Base-by-base conservation (phyloP, 345 rosid genomes). In the Hypericum androsaemum region DNA sequence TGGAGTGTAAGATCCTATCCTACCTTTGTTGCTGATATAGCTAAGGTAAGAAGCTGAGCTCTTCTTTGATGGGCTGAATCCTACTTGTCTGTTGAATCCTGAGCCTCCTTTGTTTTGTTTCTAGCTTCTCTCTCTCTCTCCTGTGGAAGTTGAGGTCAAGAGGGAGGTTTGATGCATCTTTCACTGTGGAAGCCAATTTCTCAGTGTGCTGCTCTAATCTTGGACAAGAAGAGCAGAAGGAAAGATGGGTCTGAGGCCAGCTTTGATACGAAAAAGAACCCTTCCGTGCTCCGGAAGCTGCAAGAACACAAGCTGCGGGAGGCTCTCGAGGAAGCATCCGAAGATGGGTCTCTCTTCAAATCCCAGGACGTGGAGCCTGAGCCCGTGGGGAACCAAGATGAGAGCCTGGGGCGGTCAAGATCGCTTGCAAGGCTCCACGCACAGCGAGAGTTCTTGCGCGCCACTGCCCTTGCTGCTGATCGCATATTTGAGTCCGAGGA, bases 151-250 rank as follows among this genome's bases (percentile, higher is more conserved):
- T 42, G 43, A 35, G 59, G 47, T 43, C 52, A 50, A 56, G 41
- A 48, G 71, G 36, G 41, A 48, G 71, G 36, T 65, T 72, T 71
- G 67, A 94, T 94, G 99, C 97, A 86, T 83, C 80, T 89, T 70
- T 94, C 94, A 66, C 73, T 86, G 64, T 94, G 99, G 99, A 94
- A 94, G 70, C 97, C 99, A 52, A 80, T 94, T 66, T 81, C 95
- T 56, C 94, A 86, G 76, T 86, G 99, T 71, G 95, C 95, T 72
- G 90, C 98, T 67, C 77, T 88, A 7, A 67, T 86, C 56, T 68
- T 92, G 37, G 94, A 88, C 77, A 88, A 88, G 83, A 88, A 80
- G 89, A 73, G 83, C 70, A 80, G 62, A 55, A 85, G 67, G 61
- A 73, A 77, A 60, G 78, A 79, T 75, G 95, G 81, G 54, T 74